Percentiles rank a stretch among this genome's conserved stretches.
Conservation (phyloP, 352 stramenopile genomes). For the Globisporangium paddicum region DNA sequence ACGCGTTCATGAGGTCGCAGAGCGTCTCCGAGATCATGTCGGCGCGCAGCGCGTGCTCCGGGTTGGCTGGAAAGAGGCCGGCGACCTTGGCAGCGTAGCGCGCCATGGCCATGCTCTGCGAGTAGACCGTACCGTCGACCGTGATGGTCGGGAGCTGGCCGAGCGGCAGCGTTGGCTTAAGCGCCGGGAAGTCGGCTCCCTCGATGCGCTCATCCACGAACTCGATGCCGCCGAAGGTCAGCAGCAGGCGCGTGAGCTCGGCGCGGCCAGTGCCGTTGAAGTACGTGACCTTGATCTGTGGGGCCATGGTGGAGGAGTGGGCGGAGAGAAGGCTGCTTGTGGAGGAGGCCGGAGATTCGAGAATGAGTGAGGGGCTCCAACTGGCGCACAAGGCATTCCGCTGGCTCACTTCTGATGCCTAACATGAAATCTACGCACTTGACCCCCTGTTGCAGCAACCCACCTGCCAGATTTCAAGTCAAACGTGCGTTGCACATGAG, state of each 20-base stretch:
- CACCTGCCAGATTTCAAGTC: too few species aligned
- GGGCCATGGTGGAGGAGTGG: not conserved
- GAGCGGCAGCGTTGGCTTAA: constrained; percentile 52
- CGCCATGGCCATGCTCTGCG: constrained; percentile 55
- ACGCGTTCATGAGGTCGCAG: constrained; percentile 25
- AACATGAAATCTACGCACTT: not conserved
- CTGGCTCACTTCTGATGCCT: not conserved
- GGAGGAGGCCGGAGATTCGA: not conserved
- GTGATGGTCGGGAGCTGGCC: constrained; percentile 48
- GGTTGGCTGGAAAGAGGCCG: constrained; percentile 57
- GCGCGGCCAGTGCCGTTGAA: constrained; percentile 45
- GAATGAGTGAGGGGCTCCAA: not conserved
- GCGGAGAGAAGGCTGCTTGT: not conserved
- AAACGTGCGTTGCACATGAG: too few species aligned
- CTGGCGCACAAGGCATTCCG: not conserved
- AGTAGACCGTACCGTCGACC: constrained; percentile 41
- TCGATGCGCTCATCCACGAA: constrained; percentile 60
- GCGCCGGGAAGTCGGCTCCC: constrained; percentile 30
- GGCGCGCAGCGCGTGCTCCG: constrained; percentile 44
- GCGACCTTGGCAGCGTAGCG: constrained; percentile 48
- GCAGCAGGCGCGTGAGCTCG: constrained; percentile 56
- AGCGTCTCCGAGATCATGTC: constrained; percentile 48
- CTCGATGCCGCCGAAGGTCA: constrained; percentile 41
- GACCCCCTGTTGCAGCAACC: not conserved
- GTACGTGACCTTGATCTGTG: constrained; percentile 66